Percentiles rank a stretch among this genome's conserved stretches.
phyloP scores from a whole-genome alignment of 768 basidiomycete species.

The Trichaptum fuscoviolaceum region DNA sequence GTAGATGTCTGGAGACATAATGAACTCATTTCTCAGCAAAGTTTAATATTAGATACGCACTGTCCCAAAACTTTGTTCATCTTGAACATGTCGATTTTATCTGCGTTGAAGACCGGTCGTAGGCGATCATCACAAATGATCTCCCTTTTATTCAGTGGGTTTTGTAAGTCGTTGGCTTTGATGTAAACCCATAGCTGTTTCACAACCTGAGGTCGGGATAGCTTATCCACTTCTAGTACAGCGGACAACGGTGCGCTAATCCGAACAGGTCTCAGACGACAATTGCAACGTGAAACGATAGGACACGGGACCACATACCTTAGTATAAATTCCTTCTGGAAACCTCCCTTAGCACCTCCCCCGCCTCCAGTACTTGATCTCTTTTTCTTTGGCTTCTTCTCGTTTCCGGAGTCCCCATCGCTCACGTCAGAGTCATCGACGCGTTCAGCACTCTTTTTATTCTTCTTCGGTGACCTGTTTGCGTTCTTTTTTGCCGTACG shows the following conservation, averaged over 20 bases:
- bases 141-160: slow-evolving; percentile 76
- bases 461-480: slow-evolving; percentile 25
- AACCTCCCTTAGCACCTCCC: slow-evolving; percentile 60
- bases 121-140: slow-evolving; percentile 78
- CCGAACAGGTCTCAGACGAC: slow-evolving; percentile 8
- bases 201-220: slow-evolving; percentile 87
- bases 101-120: slow-evolving; percentile 69
- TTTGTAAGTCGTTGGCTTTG: slow-evolving; percentile 75
- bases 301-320: slow-evolving; percentile 41
- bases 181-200: slow-evolving; percentile 90
- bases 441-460: slow-evolving; percentile 29
- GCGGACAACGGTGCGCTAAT: slow-evolving; percentile 67
- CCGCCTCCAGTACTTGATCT: slow-evolving; percentile 30
- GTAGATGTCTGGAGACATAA: slow-evolving; percentile 23
- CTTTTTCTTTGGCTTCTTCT: slow-evolving; percentile 37
- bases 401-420: slow-evolving; percentile 29
- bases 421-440: slow-evolving; percentile 30
- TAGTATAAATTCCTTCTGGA: slow-evolving; percentile 69
- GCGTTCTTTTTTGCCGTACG: slow-evolving; percentile 26
- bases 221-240: slow-evolving; percentile 56
- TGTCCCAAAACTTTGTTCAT: slow-evolving; percentile 90
- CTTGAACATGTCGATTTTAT: slow-evolving; percentile 82
- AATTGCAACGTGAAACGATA: slow-evolving; percentile 8
- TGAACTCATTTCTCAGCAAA: neutral
- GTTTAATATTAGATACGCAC: slow-evolving; percentile 35